Percentiles rank a stretch among this genome's conserved stretches.
Conservation (phyloP, 306 rosid genomes). For the Sindora glabra region DNA sequence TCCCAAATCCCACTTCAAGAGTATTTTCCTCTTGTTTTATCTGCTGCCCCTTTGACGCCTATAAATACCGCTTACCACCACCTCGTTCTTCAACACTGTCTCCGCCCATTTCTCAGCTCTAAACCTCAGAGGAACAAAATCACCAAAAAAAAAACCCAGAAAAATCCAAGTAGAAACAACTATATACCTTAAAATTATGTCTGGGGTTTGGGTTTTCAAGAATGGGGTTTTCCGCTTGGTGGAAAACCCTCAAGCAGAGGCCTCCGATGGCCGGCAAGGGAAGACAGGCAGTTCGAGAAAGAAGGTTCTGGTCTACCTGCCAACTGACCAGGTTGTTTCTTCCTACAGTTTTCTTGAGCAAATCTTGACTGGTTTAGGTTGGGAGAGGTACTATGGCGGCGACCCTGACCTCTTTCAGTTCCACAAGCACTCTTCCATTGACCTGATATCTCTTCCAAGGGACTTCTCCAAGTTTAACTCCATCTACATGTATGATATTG, state of each 20-base stretch:
- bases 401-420: constrained; percentile 77
- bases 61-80: constrained; percentile 37
- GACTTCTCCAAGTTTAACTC: constrained; percentile 81
- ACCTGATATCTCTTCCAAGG: constrained; percentile 77
- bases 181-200: constrained; percentile 27
- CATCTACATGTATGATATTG: constrained; percentile 85
- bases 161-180: too few relatives aligned
- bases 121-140: too few relatives aligned
- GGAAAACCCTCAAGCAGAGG: too few relatives aligned
- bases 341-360: constrained; percentile 62
- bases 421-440: constrained; percentile 78
- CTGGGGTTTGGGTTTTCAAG: constrained; percentile 89
- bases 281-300: constrained; percentile 29
- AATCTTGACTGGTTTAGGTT: constrained; percentile 59
- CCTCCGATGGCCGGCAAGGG: too few relatives aligned
- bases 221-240: constrained; percentile 25
- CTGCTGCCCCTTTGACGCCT: constrained; percentile 19
- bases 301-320: constrained; percentile 66
- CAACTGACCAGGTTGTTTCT: constrained; percentile 49
- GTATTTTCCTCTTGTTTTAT: constrained; percentile 59
- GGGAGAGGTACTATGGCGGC: constrained; percentile 95
- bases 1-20: too few relatives aligned
- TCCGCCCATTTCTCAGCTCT: neutral
- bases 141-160: too few relatives aligned
- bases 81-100: constrained; percentile 8